Evolutionary conservation across 768 basidiomycete species (phyloP).

Genomic region (Suillus tomentosus): DNA sequence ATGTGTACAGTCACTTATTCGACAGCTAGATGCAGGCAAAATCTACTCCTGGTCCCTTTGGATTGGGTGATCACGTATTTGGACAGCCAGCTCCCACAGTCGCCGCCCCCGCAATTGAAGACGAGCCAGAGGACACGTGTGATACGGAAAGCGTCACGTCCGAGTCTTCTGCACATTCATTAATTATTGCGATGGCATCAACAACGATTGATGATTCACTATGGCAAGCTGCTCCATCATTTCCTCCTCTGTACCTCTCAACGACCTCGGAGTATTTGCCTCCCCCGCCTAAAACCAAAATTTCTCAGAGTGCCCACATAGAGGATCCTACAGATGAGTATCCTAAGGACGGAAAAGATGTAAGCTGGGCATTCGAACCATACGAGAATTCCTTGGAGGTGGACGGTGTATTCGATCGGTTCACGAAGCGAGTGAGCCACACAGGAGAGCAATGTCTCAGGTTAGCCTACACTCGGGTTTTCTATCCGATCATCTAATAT

Average conservation of each 20-base stretch:
- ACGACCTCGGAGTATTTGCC: constrained; percentile 74
- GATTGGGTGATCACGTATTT: constrained; percentile 71
- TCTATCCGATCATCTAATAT: constrained; percentile 1
- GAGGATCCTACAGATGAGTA: constrained; percentile 46
- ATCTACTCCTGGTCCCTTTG: constrained; percentile 41
- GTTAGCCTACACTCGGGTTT: constrained; percentile 39
- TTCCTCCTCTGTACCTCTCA: constrained; percentile 71
- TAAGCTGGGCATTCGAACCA: constrained; percentile 65
- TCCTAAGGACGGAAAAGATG: constrained; percentile 47
- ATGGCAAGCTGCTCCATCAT: constrained; percentile 69
- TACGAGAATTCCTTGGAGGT: constrained; percentile 82
- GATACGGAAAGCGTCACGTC: constrained; percentile 40
- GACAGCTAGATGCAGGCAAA: constrained; percentile 29
- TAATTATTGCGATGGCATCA: constrained; percentile 60
- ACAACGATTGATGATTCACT: constrained; percentile 57
- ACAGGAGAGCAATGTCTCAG: constrained; percentile 87
- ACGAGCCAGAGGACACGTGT: constrained; percentile 31
- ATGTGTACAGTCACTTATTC: constrained; percentile 8
- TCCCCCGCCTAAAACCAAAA: constrained; percentile 50
- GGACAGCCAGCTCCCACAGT: constrained; percentile 34
- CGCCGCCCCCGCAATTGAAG: constrained; percentile 18
- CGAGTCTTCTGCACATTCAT: constrained; percentile 45
- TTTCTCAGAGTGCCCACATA: constrained; percentile 39
- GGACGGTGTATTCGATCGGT: constrained; percentile 86
- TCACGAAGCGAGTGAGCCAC: constrained; percentile 67